Conservation (phyloP, 140 eudicot species). For the Senecio squalidus region DNA sequence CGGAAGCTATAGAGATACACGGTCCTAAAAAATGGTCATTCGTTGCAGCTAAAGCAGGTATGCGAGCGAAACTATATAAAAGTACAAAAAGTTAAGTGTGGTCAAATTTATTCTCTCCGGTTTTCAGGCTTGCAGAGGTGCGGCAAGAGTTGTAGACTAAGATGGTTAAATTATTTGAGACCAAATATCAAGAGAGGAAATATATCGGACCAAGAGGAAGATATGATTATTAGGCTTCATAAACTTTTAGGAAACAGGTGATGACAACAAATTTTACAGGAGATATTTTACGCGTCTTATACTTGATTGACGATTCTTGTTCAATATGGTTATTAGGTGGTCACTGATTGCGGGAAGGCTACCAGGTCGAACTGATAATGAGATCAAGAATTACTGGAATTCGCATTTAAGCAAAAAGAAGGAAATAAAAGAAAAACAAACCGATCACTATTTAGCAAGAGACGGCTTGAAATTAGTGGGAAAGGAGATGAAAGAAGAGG, state of each 20-base stretch:
- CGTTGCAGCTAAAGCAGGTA: constrained; percentile 52
- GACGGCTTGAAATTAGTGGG: constrained; percentile 6
- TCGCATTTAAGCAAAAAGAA: constrained; percentile 55
- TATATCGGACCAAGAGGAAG: constrained; percentile 55
- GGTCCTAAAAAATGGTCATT: constrained; percentile 50
- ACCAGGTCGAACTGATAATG: constrained; percentile 59
- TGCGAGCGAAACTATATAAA: not conserved
- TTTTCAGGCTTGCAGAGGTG: constrained; percentile 51
- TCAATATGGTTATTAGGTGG: constrained; percentile 27
- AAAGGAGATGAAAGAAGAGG: constrained; percentile 25
- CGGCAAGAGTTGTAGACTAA: constrained; percentile 67
- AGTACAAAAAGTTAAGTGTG: not conserved
- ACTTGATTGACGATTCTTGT: not conserved
- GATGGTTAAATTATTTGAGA: constrained; percentile 68
- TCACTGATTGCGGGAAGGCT: constrained; percentile 57
- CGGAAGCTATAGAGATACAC: constrained; percentile 34
- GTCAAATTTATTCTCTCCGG: not conserved
- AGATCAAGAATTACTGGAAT: constrained; percentile 60
- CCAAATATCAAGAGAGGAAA: constrained; percentile 57
- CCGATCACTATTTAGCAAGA: constrained; percentile 10
- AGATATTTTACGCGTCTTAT: no score
- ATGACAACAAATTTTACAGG: not conserved
- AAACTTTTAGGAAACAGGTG: constrained; percentile 66
- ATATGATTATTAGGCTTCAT: constrained; percentile 55
- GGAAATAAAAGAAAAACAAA: constrained; percentile 16